Evolutionary conservation across 805 yeast genomes (phyloP), one percentile per base, ranked within the genome.

Genomic region (Isabelozyma rhagii): DNA sequence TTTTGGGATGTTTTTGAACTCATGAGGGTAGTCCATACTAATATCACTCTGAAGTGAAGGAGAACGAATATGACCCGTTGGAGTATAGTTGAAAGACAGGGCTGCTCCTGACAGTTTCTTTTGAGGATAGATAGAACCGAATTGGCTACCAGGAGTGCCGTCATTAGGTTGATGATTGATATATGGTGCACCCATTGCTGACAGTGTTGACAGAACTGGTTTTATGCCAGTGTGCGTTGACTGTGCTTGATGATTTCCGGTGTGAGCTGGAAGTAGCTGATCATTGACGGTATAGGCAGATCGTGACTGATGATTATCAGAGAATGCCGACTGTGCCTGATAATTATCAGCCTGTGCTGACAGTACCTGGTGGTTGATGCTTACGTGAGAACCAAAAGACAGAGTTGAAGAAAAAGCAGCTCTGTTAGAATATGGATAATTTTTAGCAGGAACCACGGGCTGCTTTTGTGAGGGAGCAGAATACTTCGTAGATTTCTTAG

Each of bases 41-140:
- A 64, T 53, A 49, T 67, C 72, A 52, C 72, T 67, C 29, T 67
- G 71, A 21, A 60, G 50, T 3, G 70, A 61, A 6, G 71, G 64
- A 2, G 71, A 61, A 47, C 58, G 64, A 4, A 21, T 8, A 31
- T 43, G 45, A 29, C 39, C 51, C 11, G 47, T 47, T 21, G 55
- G 46, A 11, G 51, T 40, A 7, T 47, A 43, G 29, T 55, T 57
- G 4, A 50, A 58, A 2, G 55, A 14, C 4, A 56, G 53, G 46
- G 63, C 60, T 1, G 58, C 55, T 17, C 62, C 57, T 5, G 68
- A 62, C 5, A 54, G 57, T 42, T 62, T 50, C 46, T 64, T 62
- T 3, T 46, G 49, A 17, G 28, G 29, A 51, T 41, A 17, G 6
- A 17, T 4, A 39, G 11, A 8, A 39, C 21, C 14, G 21, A 14